Evolutionary conservation across 345 rosid species (phyloP), one percentile per base, ranked within the genome.

Genomic region (Aquilaria yunnanensis): DNA sequence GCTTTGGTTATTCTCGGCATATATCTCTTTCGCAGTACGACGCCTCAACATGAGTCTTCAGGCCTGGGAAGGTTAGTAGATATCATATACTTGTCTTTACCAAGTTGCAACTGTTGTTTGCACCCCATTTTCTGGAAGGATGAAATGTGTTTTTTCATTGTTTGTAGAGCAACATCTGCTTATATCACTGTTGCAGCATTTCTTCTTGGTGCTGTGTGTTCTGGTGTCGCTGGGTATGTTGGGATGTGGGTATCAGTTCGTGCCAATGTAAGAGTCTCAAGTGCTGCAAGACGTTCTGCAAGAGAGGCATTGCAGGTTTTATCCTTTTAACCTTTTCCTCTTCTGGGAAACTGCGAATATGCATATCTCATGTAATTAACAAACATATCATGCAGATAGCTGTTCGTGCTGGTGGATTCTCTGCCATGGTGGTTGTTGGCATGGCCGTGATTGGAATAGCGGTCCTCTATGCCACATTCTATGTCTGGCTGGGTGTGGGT

Each of bases 231-330:
- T 1, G 99, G 99, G 63, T 94, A 90, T 75, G 87, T 91, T 74
- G 97, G 99, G 54, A 94, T 94, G 99, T 94, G 97, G 99, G 99
- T 94, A 56, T 94, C 99, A 14, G 99, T 94, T 56, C 97, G 99
- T 75, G 99, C 99, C 73, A 94, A 94, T 76, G 99, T 94, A 66
- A 86, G 99, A 68, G 97, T 94, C 61, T 81, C 99, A 56, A 88
- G 99, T 80, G 97, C 99, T 52, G 99, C 99, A 55, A 88, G 96
- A 72, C 86, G 99, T 66, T 94, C 99, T 65, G 96, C 97, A 30
- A 88, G 97, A 81, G 99, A 94, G 80, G 99, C 97, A 52, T 73
- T 95, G 87, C 99, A 95, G 97, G 99, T 95, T 71, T 51, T 74
- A 30, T 59, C 67, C 60, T 59, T 41, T 59, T 67, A 53, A 53